These are phyloP conservation scores for Alternaria hordeiaustralica DNA, from an alignment of 2,329 filamentous ascomycete genomes.

Conservation along the genomic window DNA sequence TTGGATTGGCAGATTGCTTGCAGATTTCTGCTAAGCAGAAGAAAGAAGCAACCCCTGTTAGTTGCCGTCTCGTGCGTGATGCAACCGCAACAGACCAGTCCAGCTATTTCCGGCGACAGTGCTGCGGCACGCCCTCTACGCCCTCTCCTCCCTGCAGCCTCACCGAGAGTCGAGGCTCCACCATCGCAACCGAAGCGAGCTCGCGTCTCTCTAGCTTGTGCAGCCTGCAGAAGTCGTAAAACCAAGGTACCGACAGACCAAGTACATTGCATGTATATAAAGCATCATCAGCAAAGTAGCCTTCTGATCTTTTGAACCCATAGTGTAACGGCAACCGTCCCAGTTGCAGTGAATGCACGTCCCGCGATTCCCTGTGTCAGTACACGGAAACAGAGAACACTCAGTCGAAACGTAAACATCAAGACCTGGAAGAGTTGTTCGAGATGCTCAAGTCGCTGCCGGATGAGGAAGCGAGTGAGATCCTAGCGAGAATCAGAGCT, in stretches of 20 bases:
- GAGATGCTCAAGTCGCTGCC: conserved; percentile 18
- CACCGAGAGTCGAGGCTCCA: conserved; percentile 8
- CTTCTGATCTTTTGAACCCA: neutral
- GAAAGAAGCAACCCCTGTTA: neutral
- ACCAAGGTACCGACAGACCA: conserved; percentile 18
- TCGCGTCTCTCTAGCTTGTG: conserved; percentile 23
- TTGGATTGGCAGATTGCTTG: neutral
- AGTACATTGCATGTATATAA: neutral
- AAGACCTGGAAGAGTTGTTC: conserved; percentile 20
- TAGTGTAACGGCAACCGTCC: conserved; percentile 26
- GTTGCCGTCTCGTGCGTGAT: neutral
- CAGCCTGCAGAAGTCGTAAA: conserved; percentile 26
- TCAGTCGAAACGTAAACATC: conserved; percentile 21
- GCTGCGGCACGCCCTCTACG: conserved; percentile 14
- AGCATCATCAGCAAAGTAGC: neutral
- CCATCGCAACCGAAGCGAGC: conserved; percentile 15
- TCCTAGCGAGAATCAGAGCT: conserved; percentile 20
- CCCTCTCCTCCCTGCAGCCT: conserved; percentile 19
- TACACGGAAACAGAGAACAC: conserved; percentile 24
- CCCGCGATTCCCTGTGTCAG: conserved; percentile 17
- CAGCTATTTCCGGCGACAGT: conserved; percentile 3
- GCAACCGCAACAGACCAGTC: neutral
- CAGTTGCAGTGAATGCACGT: conserved; percentile 21
- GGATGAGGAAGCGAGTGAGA: conserved; percentile 14
- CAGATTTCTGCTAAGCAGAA: neutral